Evolutionary conservation across 768 basidiomycete species (phyloP).

Genomic region (Boletus tylopilopsis): DNA sequence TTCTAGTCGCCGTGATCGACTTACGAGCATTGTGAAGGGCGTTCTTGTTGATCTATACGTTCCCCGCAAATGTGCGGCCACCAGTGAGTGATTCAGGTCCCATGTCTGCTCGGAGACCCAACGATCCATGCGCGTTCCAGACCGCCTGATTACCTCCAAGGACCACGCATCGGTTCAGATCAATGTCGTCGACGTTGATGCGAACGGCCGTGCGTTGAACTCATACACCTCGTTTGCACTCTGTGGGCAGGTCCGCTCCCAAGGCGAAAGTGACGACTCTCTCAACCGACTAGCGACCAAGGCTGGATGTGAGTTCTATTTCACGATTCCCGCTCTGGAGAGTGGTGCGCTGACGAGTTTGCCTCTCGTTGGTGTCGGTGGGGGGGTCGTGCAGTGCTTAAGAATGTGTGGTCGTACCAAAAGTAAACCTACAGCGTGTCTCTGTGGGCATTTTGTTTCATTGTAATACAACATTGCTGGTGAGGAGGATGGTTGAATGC

Average conservation of each 20-base stretch:
- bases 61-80: conserved; percentile 98
- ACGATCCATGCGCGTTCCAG: conserved; percentile 40
- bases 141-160: conserved; percentile 98
- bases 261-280: conserved; percentile 95
- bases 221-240: conserved; percentile 92
- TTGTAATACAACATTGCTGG: conserved; percentile 16
- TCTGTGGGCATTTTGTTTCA: conserved; percentile 12
- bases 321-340: background rate
- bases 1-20: background rate
- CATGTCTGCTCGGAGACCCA: background rate
- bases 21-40: conserved; percentile 51
- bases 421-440: conserved; percentile 53
- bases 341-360: conserved; percentile 6
- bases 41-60: conserved; percentile 99
- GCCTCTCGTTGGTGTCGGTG: background rate
- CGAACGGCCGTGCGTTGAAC: conserved; percentile 71
- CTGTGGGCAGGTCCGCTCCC: conserved; percentile 89
- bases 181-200: conserved; percentile 91
- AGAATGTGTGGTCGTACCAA: conserved; percentile 94
- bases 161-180: conserved; percentile 99
- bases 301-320: conserved; percentile 76
- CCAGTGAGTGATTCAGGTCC: conserved; percentile 59
- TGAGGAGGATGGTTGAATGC: no score
- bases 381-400: conserved; percentile 62
- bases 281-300: conserved; percentile 94